A percentile compares a stretch with the other conserved stretches of the same genome.
These are phyloP conservation scores for Elsinoe perseae DNA, from an alignment of 2,329 filamentous ascomycete genomes.

Conservation along the genomic window DNA sequence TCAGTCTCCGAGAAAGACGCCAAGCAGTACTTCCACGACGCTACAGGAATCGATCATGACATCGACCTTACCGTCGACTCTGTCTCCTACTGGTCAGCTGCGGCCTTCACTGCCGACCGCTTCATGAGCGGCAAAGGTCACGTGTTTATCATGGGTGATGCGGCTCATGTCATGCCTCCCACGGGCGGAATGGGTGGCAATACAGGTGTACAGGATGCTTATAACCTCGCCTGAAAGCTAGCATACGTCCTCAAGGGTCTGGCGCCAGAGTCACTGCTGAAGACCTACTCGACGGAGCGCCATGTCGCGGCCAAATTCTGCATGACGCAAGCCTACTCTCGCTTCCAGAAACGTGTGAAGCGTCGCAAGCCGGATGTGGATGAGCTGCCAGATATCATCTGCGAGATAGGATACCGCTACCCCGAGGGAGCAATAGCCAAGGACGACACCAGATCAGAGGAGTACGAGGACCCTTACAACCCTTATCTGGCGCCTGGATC, in stretches of 20 bases:
- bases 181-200: conserved; percentile 15
- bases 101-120: conserved; percentile 4
- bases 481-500: background rate
- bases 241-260: conserved; percentile 18
- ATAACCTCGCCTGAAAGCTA: conserved; percentile 21
- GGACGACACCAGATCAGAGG: background rate
- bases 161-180: conserved; percentile 26
- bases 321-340: conserved; percentile 13
- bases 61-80: conserved; percentile 5
- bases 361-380: background rate
- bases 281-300: conserved; percentile 10
- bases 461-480: background rate
- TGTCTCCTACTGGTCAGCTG: conserved; percentile 14
- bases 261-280: background rate
- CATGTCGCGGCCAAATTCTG: conserved; percentile 5
- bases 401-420: conserved; percentile 14
- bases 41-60: conserved; percentile 9
- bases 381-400: conserved; percentile 14
- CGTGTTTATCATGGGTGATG: conserved; percentile 29
- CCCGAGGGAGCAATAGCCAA: background rate
- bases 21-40: conserved; percentile 6
- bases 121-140: conserved; percentile 15
- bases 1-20: conserved; percentile 5
- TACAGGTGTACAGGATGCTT: conserved; percentile 19
- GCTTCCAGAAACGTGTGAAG: conserved; percentile 13